Evolutionary conservation across 163 green algal genomes (phyloP), one percentile per base, ranked within the genome.

Genomic region (Coccomyxa subellipsoidea): DNA sequence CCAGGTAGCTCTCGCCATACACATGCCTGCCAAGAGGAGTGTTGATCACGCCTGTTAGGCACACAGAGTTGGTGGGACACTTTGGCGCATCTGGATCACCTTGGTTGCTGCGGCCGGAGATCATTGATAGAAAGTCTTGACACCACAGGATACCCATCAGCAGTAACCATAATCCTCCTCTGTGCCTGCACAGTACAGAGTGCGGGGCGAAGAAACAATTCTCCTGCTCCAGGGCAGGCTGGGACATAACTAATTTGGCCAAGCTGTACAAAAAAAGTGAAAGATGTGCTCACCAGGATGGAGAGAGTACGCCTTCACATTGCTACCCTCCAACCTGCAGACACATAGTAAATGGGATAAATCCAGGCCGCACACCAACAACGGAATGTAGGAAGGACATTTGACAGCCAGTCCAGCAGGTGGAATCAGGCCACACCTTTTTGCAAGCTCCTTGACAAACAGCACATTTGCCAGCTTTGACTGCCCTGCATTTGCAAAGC

Each of bases 361-460:
- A n/a, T n/a, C n/a, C n/a, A n/a, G n/a, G n/a, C n/a, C n/a, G n/a
- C n/a, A n/a, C n/a, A n/a, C n/a, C n/a, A n/a, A n/a, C n/a, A n/a
- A n/a, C n/a, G n/a, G n/a, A n/a, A n/a, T n/a, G n/a, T n/a, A n/a
- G n/a, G n/a, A n/a, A n/a, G n/a, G n/a, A n/a, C n/a, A n/a, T n/a
- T n/a, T n/a, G n/a, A n/a, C n/a, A n/a, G n/a, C n/a, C 3, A 36
- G 7, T 9, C 7, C 18, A 34, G 66, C 66, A 73, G 29, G n/a
- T 37, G 66, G 5, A 36, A n/a, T 34, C 12, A n/a, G 7, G 18
- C 10, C 66, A 27, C 66, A 86, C 83, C 80, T 71, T 6, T 6
- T 69, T 71, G 83, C 82, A 54, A 97, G 89, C 89, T 97, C 90
- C n/a, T 84, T 84, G 21, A 87, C 91, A 82, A 95, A 95, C 32